These are phyloP conservation scores for Fusarium dlaminii DNA, from an alignment of 2,329 filamentous ascomycete species.

Conservation along the genomic window DNA sequence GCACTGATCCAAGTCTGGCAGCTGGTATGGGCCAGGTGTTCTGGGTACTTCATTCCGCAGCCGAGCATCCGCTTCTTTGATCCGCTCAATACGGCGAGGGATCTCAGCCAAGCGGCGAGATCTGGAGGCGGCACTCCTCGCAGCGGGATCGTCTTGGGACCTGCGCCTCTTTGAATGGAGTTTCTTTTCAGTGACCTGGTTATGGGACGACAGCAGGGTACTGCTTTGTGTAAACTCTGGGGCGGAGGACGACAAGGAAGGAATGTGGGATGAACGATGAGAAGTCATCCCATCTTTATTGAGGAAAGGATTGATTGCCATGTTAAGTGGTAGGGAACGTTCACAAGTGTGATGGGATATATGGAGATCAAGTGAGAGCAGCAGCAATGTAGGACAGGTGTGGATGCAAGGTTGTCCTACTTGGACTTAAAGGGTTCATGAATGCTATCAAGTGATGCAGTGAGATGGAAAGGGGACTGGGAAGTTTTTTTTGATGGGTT, in stretches of 20 bases:
- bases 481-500: conserved; percentile 5
- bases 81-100: background rate
- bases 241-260: background rate
- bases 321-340: background rate
- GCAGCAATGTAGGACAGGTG: conserved; percentile 3
- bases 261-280: background rate
- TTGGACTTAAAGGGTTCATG: conserved; percentile 1
- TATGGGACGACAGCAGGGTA: background rate
- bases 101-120: background rate
- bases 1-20: background rate
- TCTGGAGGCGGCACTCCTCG: background rate
- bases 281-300: conserved; percentile 10
- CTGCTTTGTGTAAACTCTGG: background rate
- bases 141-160: background rate
- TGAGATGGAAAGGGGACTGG: background rate
- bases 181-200: background rate
- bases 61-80: background rate
- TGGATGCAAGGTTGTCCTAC: conserved; percentile 11
- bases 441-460: conserved; percentile 27
- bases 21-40: conserved; percentile 5
- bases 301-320: background rate
- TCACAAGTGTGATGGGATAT: background rate
- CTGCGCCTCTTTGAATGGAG: background rate
- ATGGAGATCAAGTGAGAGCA: background rate
- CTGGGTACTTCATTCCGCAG: background rate